Percentiles rank a stretch among this genome's conserved stretches.
These are phyloP conservation scores for Dendrobium officinale DNA, from an alignment of 106 monocot genomes.

Conservation along the genomic window DNA sequence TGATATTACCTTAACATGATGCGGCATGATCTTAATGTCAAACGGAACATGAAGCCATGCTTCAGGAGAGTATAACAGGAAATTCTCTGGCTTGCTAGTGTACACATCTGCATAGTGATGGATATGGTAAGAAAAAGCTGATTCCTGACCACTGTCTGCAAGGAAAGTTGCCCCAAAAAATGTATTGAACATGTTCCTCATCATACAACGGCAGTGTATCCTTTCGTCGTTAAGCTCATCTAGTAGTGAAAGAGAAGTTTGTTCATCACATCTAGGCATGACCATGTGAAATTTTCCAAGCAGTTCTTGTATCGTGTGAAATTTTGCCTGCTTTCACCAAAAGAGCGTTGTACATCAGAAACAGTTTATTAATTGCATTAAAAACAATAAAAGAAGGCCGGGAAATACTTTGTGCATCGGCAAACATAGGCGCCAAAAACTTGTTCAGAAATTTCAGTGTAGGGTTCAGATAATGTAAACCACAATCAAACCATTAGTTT, in stretches of 20 bases:
- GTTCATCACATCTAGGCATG: conserved; percentile 29
- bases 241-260: conserved; percentile 26
- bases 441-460: too few relatives aligned
- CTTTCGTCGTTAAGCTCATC: conserved; percentile 71
- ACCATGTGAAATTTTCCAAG: conserved; percentile 74
- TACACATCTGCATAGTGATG: conserved; percentile 97
- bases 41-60: conserved; percentile 93
- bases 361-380: neutral
- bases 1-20: conserved; percentile 78
- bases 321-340: conserved; percentile 56
- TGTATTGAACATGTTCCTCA: conserved; percentile 74
- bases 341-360: neutral
- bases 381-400: neutral
- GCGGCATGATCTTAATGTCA: conserved; percentile 97
- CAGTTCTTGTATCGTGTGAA: conserved; percentile 82
- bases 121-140: conserved; percentile 86
- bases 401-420: neutral
- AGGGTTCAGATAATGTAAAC: too few relatives aligned
- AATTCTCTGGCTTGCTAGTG: conserved; percentile 92
- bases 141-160: conserved; percentile 91
- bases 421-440: too few relatives aligned
- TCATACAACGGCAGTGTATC: conserved; percentile 33
- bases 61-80: conserved; percentile 53
- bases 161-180: conserved; percentile 90
- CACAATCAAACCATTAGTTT: too few relatives aligned